A percentile compares a stretch with the other conserved stretches of the same genome.
Evolutionary conservation across 345 rosid species (phyloP).

Genomic region (Kernera saxatilis): DNA sequence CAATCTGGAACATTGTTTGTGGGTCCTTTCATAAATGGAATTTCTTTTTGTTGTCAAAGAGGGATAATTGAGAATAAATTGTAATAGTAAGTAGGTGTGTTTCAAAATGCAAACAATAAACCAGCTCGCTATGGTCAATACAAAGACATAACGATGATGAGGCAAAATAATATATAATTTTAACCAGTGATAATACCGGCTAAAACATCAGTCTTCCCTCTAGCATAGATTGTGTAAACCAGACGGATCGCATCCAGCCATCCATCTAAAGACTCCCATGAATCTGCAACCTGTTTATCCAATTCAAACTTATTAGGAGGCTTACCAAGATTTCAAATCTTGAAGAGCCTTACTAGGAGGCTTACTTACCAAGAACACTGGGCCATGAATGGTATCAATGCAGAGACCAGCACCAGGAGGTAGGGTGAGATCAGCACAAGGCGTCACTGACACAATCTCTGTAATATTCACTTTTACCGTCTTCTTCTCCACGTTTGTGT

Average conservation of each 20-base stretch:
- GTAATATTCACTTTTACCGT: slow-evolving; percentile 61
- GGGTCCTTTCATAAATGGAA: no score
- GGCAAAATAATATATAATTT: background rate
- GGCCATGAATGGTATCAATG: slow-evolving; percentile 68
- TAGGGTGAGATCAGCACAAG: slow-evolving; percentile 89
- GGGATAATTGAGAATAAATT: no score
- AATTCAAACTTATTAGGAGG: background rate
- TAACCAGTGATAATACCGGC: slow-evolving; percentile 85
- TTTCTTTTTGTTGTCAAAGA: background rate
- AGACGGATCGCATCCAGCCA: slow-evolving; percentile 96
- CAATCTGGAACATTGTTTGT: background rate
- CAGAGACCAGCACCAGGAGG: slow-evolving; percentile 98
- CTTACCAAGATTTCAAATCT: slow-evolving; percentile 37
- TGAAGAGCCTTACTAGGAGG: background rate
- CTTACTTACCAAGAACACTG: slow-evolving; percentile 82
- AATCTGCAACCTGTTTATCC: slow-evolving; percentile 75
- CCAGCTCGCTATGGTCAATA: no score
- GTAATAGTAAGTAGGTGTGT: no score
- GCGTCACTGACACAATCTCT: slow-evolving; percentile 77
- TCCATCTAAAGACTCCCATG: slow-evolving; percentile 93
- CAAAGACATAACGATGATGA: background rate
- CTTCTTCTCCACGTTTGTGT: slow-evolving; percentile 43
- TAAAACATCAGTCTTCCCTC: slow-evolving; percentile 83
- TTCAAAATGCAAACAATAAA: no score
- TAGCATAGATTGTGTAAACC: slow-evolving; percentile 84